Evolutionary conservation across 768 basidiomycete genomes (phyloP), one percentile per base, ranked within the genome.

Genomic region (Suillus decipiens): DNA sequence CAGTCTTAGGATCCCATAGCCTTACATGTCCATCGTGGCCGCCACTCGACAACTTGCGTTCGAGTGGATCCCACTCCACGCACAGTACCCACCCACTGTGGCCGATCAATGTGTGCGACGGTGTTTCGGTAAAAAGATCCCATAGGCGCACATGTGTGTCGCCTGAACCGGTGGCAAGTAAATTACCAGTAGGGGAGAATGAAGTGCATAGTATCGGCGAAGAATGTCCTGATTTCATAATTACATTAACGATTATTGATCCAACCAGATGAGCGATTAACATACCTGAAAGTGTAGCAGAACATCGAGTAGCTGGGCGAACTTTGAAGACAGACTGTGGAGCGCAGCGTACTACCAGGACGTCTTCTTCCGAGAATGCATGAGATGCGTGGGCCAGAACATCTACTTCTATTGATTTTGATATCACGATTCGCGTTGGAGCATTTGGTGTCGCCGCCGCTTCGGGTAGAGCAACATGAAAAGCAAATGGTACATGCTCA

Each of bases 61-160:
- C 96, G 81, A 92, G 84, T 0, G 92, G 92, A 70, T 98, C 95
- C 96, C 96, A 99, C 71, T 98, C 97, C 5, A 95, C 92, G 68
- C 95, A 98, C 2, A 99, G 82, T 1, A 99, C 95, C 96, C 96
- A 98, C 0, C 95, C 96, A 67, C 88, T 87, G 71, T 99, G 97
- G 0, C 97, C 97, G 0, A 84, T 77, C 19, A 99, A 82, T 15
- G 88, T 89, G 72, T 93, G 90, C 45, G 92, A 93, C 1, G 97
- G 96, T 7, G 87, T 90, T 75, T 99, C 97, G 0, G 92, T 96
- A 70, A 90, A 85, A 56, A 99, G 84, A 75, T 99, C 90, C 97
- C 97, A 99, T 28, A 99, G 77, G 4, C 97, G 86, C 14, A 90
- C 95, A 62, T 89, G 92, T 33, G 92, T 93, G 71, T 99, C 97